Evolutionary conservation across 78 protist genomes (phyloP).

Genomic region (Tieghemostelium lacteum): DNA sequence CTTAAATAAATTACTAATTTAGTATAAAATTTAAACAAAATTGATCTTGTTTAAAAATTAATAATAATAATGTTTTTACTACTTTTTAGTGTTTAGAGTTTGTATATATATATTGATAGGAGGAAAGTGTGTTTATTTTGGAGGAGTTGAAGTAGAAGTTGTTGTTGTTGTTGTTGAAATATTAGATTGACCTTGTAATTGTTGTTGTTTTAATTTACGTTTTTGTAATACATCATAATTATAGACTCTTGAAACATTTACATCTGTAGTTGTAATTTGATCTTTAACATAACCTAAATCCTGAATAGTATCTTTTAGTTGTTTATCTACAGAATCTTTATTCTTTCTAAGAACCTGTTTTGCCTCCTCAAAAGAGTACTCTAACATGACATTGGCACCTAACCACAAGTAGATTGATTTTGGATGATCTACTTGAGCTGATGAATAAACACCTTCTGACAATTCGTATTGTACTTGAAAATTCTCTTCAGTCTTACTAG

Average conservation of each 20-base stretch:
- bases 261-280: slow-evolving; percentile 88
- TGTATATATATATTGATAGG: not conserved
- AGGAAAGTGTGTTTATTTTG: not conserved
- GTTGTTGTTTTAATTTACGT: slow-evolving; percentile 59
- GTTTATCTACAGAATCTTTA: slow-evolving; percentile 55
- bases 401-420: slow-evolving; percentile 87
- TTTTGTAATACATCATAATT: slow-evolving; percentile 82
- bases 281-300: slow-evolving; percentile 86
- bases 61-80: too few species aligned
- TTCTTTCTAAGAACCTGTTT: slow-evolving; percentile 66
- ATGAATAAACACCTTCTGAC: slow-evolving; percentile 75
- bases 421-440: slow-evolving; percentile 68
- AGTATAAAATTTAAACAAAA: not conserved
- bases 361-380: slow-evolving; percentile 88
- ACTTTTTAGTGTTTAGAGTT: not conserved
- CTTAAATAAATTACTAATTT: too few species aligned
- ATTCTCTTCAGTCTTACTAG: slow-evolving; percentile 33
- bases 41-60: too few species aligned
- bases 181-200: not conserved
- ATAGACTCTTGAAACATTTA: slow-evolving; percentile 84
- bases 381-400: slow-evolving; percentile 91
- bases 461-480: slow-evolving; percentile 57
- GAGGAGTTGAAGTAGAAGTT: not conserved
- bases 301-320: slow-evolving; percentile 37
- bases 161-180: not conserved